Conservation (phyloP, 2,329 filamentous ascomycete species). For the Pseudocercospora fijiensis region DNA sequence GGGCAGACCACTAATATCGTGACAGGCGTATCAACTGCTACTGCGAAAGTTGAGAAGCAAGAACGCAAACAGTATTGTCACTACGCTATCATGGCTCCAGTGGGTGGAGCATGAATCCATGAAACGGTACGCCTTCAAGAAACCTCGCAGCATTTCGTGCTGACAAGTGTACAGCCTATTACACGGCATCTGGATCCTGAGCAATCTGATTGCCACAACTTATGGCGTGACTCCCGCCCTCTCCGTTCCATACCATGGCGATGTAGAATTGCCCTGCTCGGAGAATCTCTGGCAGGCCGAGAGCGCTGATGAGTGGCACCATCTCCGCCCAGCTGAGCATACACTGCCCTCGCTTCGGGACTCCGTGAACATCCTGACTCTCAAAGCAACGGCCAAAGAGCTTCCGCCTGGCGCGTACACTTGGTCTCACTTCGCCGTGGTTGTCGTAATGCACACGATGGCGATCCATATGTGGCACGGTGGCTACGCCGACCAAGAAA, state of each 20-base stretch:
- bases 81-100: background rate
- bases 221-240: background rate
- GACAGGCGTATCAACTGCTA: background rate
- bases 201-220: background rate
- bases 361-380: background rate
- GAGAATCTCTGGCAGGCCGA: background rate
- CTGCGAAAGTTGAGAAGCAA: background rate
- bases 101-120: background rate
- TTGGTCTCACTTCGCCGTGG: background rate
- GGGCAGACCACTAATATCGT: background rate
- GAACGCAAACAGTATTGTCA: background rate
- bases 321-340: background rate
- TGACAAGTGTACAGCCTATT: background rate
- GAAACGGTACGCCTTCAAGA: background rate
- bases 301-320: background rate
- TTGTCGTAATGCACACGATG: constrained; percentile 2
- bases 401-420: background rate
- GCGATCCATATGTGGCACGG: constrained; percentile 5
- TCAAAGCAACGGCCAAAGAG: background rate
- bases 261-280: background rate
- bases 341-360: background rate
- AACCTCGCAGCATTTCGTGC: background rate
- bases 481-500: background rate
- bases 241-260: background rate
- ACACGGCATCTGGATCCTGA: constrained; percentile 1